Evolutionary conservation across 371 early-diverging fungal genomes (phyloP), one percentile per base, ranked within the genome.

Genomic region (Mortierella sp.): DNA sequence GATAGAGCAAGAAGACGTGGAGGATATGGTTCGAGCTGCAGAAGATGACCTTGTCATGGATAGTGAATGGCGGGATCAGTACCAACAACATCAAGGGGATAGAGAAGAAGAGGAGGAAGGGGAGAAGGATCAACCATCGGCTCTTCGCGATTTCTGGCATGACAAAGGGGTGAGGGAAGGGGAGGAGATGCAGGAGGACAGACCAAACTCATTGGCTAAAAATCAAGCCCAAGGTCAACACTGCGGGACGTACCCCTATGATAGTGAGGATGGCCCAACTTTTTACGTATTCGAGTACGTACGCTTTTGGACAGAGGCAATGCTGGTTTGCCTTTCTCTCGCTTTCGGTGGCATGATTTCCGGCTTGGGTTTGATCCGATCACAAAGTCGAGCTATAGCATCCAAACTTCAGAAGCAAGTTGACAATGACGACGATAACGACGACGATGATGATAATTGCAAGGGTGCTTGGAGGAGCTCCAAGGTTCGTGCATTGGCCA

Each of bases 31-130:
- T 16, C 65, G 57, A 4, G 52, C 64, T 1, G 74, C 74, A 9
- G 74, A 74, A 0, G 53, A 69, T 3, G 74, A 74, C 57, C 69
- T 69, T 9, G 65, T 74, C n/a, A 58, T 63, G 65, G 74, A 74
- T 10, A 64, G 69, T 1, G 74, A 74, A 36, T 63, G 69, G 22
- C 52, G 1, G 16, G 4, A 19, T 22, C 52, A 16, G n/a, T 28
- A 5, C 4, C 24, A 22, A 32, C 16, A 9, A 63, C 45, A 22
- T 11, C n/a, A 36, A 32, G 47, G 32, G 15, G 24, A 43, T 38
- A n/a, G 38, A 15, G 24, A 41, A 7, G 43, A 40, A 21, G 58
- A 55, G 64, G 57, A 50, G 13, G 40, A 28, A 48, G 50, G 60
- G n/a, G 22, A 10, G 41, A 48, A 45, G 40, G 32, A 36, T 38